Conservation (phyloP, 176 grass and related monocot genomes). For the Puccinellia tenuiflora region DNA sequence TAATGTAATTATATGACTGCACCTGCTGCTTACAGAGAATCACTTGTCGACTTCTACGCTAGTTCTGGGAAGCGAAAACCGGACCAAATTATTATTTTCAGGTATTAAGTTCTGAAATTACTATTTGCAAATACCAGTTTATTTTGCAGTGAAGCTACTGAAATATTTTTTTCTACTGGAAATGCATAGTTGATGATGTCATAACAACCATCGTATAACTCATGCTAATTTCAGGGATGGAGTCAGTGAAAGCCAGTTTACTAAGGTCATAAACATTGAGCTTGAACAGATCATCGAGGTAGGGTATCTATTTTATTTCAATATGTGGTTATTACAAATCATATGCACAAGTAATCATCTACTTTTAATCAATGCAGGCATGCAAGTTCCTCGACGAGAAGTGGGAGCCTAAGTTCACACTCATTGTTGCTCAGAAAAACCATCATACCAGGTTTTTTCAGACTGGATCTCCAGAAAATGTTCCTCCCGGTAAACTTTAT, state of each 20-base stretch:
- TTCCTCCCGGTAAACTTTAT: constrained; percentile 49
- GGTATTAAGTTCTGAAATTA: constrained; percentile 20
- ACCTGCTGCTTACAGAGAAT: constrained; percentile 42
- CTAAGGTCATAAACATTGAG: constrained; percentile 74
- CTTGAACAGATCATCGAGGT: constrained; percentile 91
- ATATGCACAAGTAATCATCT: too few relatives aligned
- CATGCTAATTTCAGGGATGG: constrained; percentile 52
- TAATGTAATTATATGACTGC: background rate
- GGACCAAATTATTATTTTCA: constrained; percentile 78
- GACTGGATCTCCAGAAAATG: constrained; percentile 49
- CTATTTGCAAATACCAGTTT: background rate
- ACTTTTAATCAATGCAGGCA: constrained; percentile 36
- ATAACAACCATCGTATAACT: background rate
- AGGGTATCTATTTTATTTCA: background rate
- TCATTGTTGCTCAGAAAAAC: constrained; percentile 88
- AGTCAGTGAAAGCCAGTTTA: constrained; percentile 82
- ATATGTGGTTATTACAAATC: background rate
- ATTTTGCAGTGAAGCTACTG: background rate
- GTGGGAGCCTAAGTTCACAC: constrained; percentile 66
- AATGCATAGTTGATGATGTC: background rate
- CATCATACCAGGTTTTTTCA: constrained; percentile 77
- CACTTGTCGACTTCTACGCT: constrained; percentile 81
- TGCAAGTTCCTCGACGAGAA: constrained; percentile 72
- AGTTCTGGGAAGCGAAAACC: constrained; percentile 81
- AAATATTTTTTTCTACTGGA: background rate